Conservation (phyloP, 164 flowering plant species). For the Liriodendron chinense region DNA sequence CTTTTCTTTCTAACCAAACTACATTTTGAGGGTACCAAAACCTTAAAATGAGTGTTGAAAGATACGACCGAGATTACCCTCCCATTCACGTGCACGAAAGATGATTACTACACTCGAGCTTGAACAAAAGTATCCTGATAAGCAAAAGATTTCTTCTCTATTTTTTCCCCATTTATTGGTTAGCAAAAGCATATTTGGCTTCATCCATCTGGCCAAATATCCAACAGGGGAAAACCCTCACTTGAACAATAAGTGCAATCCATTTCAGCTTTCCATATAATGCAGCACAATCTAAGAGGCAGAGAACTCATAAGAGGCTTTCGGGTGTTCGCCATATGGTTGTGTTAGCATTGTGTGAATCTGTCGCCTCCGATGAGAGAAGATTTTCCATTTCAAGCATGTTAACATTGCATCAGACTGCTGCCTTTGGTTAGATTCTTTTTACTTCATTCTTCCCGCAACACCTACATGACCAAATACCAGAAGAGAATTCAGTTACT, state of each 20-base stretch:
- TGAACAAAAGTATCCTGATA: not conserved
- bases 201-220: not conserved
- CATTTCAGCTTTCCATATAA: not conserved
- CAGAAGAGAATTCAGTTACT: conserved; percentile 3
- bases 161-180: not conserved
- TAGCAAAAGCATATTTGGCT: not conserved
- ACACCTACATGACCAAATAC: conserved; percentile 19
- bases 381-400: not conserved
- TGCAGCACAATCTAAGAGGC: not conserved
- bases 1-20: not conserved
- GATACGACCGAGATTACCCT: not conserved
- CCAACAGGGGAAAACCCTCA: not conserved
- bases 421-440: not conserved
- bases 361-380: too few species aligned
- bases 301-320: not conserved
- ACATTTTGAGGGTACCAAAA: not conserved
- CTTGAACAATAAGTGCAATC: not conserved
- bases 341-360: too few species aligned
- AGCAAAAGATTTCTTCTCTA: not conserved
- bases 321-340: too few species aligned
- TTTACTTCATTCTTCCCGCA: conserved; percentile 17
- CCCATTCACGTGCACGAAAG: not conserved
- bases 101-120: not conserved
- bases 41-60: not conserved
- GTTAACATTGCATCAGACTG: not conserved